phyloP scores from a whole-genome alignment of 805 yeast species.

The Yamadazyma takamatsuzukensis region DNA sequence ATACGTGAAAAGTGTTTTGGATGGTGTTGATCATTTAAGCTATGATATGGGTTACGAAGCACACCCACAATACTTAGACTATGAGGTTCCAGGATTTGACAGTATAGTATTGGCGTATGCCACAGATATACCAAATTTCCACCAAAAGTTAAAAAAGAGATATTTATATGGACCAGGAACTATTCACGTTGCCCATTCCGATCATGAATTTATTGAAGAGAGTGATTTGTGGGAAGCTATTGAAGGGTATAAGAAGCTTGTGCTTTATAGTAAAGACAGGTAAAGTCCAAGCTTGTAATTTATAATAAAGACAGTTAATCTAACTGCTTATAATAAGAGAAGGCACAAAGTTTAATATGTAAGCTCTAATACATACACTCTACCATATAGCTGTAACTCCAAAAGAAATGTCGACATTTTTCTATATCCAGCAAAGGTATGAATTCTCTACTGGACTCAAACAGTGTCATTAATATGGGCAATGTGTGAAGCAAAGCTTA shows the following conservation, averaged over 20 bases:
- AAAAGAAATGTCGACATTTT: slow-evolving; percentile 35
- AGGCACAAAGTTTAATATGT: background rate
- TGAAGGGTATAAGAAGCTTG: slow-evolving; percentile 48
- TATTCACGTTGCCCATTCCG: slow-evolving; percentile 58
- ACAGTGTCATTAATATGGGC: slow-evolving; percentile 40
- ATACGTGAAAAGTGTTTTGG: slow-evolving; percentile 32
- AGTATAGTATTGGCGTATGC: slow-evolving; percentile 45
- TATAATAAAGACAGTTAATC: background rate
- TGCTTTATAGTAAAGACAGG: slow-evolving; percentile 20
- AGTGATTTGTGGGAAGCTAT: slow-evolving; percentile 48
- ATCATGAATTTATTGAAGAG: slow-evolving; percentile 49
- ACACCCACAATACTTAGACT: slow-evolving; percentile 49
- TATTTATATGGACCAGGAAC: slow-evolving; percentile 69
- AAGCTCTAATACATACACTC: no score
- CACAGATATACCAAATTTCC: slow-evolving; percentile 35
- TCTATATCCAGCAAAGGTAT: slow-evolving; percentile 42
- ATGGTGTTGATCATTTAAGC: slow-evolving; percentile 20
- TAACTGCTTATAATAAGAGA: background rate
- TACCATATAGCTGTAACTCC: background rate
- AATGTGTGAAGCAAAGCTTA: slow-evolving; percentile 22
- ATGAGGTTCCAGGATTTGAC: slow-evolving; percentile 64
- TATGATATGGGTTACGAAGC: slow-evolving; percentile 14
- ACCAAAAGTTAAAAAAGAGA: slow-evolving; percentile 25
- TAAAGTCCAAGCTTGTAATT: background rate
- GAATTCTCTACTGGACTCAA: slow-evolving; percentile 36